phyloP scores from a whole-genome alignment of 2,329 filamentous ascomycete genomes.

The Leptosphaerulina australis region DNA sequence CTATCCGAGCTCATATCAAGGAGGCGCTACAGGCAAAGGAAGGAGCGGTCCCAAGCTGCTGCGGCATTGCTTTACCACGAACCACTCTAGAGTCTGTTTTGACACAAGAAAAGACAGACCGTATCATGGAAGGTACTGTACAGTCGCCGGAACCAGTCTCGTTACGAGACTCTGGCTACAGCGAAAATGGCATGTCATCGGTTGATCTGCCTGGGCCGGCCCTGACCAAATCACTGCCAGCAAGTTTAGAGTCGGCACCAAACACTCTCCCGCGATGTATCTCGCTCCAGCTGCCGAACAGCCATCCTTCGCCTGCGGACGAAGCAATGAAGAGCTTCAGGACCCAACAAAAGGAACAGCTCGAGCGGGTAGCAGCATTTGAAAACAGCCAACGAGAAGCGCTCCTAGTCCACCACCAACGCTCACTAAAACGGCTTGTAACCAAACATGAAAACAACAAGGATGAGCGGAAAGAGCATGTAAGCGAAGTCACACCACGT shows the following conservation, averaged over 20 bases:
- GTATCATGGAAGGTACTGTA: conserved; percentile 25
- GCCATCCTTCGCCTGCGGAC: conserved; percentile 31
- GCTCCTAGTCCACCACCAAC: conserved; percentile 34
- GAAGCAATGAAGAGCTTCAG: conserved; percentile 37
- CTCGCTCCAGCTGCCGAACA: conserved; percentile 17
- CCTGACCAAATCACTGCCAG: conserved; percentile 11
- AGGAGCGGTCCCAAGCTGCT: conserved; percentile 48
- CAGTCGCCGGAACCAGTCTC: conserved; percentile 26
- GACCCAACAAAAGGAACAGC: conserved; percentile 39
- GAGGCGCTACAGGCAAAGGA: conserved; percentile 42
- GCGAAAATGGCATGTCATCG: conserved; percentile 34
- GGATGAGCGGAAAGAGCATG: conserved; percentile 36
- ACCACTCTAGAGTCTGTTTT: conserved; percentile 47
- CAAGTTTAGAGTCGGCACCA: conserved; percentile 15
- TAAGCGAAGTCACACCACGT: conserved; percentile 21
- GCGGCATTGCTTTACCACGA: conserved; percentile 50
- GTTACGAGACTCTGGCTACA: conserved; percentile 35
- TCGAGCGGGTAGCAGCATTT: conserved; percentile 38
- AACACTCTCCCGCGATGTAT: conserved; percentile 12
- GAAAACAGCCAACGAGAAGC: conserved; percentile 44
- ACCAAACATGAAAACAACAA: conserved; percentile 29
- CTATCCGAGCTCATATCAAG: conserved; percentile 43
- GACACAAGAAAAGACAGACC: conserved; percentile 47
- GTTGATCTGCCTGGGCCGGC: conserved; percentile 24
- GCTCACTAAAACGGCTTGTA: conserved; percentile 29